Base-by-base conservation (phyloP, 2,329 filamentous ascomycete genomes). In the Pseudopithomyces chartarum region DNA sequence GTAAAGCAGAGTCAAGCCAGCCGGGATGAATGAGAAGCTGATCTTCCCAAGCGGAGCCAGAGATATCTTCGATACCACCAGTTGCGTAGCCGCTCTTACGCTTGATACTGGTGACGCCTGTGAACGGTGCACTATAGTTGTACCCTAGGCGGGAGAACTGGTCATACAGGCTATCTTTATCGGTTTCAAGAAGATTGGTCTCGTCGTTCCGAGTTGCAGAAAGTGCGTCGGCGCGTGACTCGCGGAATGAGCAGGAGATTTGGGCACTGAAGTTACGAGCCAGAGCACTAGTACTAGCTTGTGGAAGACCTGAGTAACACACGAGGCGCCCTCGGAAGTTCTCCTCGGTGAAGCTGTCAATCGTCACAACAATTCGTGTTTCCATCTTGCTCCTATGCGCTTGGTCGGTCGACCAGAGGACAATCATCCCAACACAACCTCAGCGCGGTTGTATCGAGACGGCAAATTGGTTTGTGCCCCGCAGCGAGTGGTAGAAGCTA, bases 1-100 rank as follows among this genome's bases (percentile, higher is more conserved):
- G 75, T 13, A 77, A 59, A 1, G 68, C 67, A 15, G 60, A 64
- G 43, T 77, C 75, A 1, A 76, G 56, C 12, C 58, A 40, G 0
- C 59, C 64, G 1, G 74, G 74, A 51, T 76, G 64, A 0, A 73
- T 45, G 22, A 57, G 43, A 23, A 55, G 32, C 15, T 48, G 20
- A 17, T 48, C 32, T 32, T 52, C 52, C 29, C 53, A 40, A 19
- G 13, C 42, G 13, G 49, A 38, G n/a, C 38, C 54, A 10, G 34
- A 54, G 32, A 43, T 11, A 33, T 57, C 26, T n/a, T 40, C 32
- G 15, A 61, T 51, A 23, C 29, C 40, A 17, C 52, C 57, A 19
- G 48, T 53, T 2, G 59, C 45, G 5, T 60, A 44, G 13, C 52
- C 42, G 17, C 50, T 6, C 36, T 20, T 59, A 11, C 63, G 59